Conservation (phyloP, 2,329 filamentous ascomycete genomes). For the Aspergillus costaricaensis region DNA sequence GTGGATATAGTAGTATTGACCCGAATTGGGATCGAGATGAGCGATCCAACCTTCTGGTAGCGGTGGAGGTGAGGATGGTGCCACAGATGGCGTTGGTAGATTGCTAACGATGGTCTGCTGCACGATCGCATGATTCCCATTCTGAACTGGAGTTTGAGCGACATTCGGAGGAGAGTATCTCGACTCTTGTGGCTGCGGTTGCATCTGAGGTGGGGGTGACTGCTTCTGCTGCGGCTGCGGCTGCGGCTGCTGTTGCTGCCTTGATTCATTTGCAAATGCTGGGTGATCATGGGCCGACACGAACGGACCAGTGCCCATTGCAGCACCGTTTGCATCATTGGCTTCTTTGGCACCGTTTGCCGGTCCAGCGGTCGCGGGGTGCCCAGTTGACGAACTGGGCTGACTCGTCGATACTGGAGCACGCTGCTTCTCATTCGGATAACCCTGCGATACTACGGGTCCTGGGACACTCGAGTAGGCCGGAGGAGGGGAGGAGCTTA, state of each 20-base stretch:
- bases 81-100: conserved; percentile 47
- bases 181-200: conserved; percentile 21
- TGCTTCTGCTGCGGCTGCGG: neutral
- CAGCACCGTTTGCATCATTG: conserved; percentile 19
- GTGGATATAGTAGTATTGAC: conserved; percentile 99
- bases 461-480: conserved; percentile 80
- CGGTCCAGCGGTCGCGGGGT: conserved; percentile 31
- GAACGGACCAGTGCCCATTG: conserved; percentile 23
- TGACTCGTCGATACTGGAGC: conserved; percentile 35
- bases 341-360: conserved; percentile 12
- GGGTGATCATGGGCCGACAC: conserved; percentile 65
- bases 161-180: conserved; percentile 44
- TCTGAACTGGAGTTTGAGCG: conserved; percentile 25
- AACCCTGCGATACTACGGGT: conserved; percentile 54
- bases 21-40: conserved; percentile 90
- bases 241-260: conserved; percentile 43
- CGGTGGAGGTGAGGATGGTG: conserved; percentile 83
- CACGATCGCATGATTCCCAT: conserved; percentile 16
- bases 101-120: conserved; percentile 31
- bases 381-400: conserved; percentile 20
- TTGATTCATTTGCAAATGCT: conserved; percentile 84
- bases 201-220: neutral
- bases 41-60: conserved; percentile 98
- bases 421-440: conserved; percentile 77
- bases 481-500: conserved; percentile 84